Evolutionary conservation across 1,139 yeast species (phyloP), one percentile per base, ranked within the genome.

Genomic region (Arxiozyma heterogenica): DNA sequence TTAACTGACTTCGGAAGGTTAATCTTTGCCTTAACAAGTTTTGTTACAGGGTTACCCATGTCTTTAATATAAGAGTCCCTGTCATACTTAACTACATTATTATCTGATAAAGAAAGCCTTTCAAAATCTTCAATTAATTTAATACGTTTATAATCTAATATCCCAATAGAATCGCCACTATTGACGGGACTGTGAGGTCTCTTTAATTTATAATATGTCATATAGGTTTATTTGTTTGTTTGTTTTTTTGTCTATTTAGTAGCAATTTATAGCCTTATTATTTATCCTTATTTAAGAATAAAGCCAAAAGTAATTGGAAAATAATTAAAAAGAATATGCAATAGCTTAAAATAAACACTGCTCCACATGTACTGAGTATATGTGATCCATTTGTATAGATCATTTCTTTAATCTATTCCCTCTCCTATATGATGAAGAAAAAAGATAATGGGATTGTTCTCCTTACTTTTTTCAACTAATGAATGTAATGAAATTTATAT

Each of bases 91-190:
- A n/a, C 22, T 25, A 39, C 3, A 17, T 8, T n/a, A 30, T 22
- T 9, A 18, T 38, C 47, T n/a, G 46, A 47, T n/a, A 65, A 48
- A n/a, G 61, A 57, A 34, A 67, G 50, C 30, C 59, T 64, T 41
- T 63, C 67, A 41, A 67, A 58, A 57, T 67, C 71, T 39, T 58
- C 58, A 12, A 67, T 56, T 39, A 67, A 53, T 47, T 62, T 54
- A 41, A 59, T 64, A 43, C 65, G 60, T 56, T 67, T 67, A 54
- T 67, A 66, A 47, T 64, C 61, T n/a, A 58, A 56, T 17, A 50
- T 34, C 22, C 50, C 50, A 41, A 34, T 34, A 22, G 47, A 12
- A 34, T 42, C 51, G 38, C 30, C 27, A 20, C 42, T 20, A 17
- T 12, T n/a, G 15, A 23, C 5, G 23, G 67, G 63, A 49, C 64